These are phyloP conservation scores for Geranium incanum DNA, from an alignment of 441 rosid genomes.

Conservation along the genomic window DNA sequence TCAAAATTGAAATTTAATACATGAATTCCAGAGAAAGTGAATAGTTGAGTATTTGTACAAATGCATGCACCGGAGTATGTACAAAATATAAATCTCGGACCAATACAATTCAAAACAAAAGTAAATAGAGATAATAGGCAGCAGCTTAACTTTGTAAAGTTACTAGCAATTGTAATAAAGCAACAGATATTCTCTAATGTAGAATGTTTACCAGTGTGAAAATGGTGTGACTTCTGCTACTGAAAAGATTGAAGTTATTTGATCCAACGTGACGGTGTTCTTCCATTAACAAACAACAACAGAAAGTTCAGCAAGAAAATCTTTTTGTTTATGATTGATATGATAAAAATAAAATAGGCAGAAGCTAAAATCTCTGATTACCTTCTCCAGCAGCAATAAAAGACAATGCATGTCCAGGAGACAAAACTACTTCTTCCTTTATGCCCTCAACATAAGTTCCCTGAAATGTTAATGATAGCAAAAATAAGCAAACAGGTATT, in stretches of 20 bases:
- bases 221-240: constrained; percentile 99
- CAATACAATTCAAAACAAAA: not conserved
- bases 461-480: constrained; percentile 31
- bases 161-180: not conserved
- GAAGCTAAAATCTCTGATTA: constrained; percentile 22
- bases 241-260: constrained; percentile 89
- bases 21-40: not conserved
- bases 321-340: constrained; percentile 4
- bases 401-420: constrained; percentile 98
- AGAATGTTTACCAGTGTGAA: constrained; percentile 66
- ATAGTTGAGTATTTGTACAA: not conserved
- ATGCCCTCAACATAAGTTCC: constrained; percentile 99
- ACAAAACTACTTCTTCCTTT: constrained; percentile 97
- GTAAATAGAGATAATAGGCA: not conserved
- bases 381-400: constrained; percentile 99
- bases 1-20: not conserved
- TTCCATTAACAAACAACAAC: constrained; percentile 33
- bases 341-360: not conserved
- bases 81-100: not conserved
- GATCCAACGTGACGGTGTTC: constrained; percentile 99
- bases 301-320: constrained; percentile 11
- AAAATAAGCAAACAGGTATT: constrained; percentile 8
- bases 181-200: not conserved
- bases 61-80: not conserved
- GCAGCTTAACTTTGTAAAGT: not conserved